Conservation (phyloP, 805 yeast genomes). For the Suhomyces kilbournensis region DNA sequence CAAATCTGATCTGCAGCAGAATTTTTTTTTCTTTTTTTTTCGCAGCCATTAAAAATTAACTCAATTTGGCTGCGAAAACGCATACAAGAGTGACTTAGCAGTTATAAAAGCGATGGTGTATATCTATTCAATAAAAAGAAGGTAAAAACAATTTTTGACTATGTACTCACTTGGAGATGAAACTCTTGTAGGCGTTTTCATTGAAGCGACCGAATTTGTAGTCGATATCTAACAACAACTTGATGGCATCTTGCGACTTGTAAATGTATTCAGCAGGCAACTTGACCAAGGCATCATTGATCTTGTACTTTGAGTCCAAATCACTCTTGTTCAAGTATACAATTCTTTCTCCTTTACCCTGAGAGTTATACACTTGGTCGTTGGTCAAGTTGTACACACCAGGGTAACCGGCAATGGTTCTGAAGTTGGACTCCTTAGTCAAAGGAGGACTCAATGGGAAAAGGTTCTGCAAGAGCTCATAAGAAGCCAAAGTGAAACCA, state of each 20-base stretch:
- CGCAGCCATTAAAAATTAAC: neutral
- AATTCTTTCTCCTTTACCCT: conserved; percentile 31
- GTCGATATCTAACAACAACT: conserved; percentile 60
- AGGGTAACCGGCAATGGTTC: conserved; percentile 44
- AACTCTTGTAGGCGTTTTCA: conserved; percentile 44
- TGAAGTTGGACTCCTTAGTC: conserved; percentile 42
- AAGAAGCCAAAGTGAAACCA: conserved; percentile 96
- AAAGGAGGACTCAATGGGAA: conserved; percentile 64
- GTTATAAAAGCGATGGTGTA: too few species aligned
- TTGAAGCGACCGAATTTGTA: conserved; percentile 58
- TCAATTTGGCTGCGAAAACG: neutral
- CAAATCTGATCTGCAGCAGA: neutral
- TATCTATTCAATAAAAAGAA: neutral
- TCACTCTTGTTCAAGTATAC: conserved; percentile 33
- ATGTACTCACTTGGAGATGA: conserved; percentile 11
- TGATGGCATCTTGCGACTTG: conserved; percentile 59
- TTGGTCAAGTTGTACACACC: conserved; percentile 45
- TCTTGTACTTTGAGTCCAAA: conserved; percentile 11
- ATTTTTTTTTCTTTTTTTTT: neutral
- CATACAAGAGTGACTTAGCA: neutral
- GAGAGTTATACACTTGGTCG: conserved; percentile 43
- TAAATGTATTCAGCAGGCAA: conserved; percentile 47
- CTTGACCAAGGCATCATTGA: conserved; percentile 39
- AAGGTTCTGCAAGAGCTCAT: conserved; percentile 79
- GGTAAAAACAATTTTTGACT: neutral